Evolutionary conservation across 257 asterid species (phyloP), one percentile per base, ranked within the genome.

Genomic region (Orobanche coerulescens): DNA sequence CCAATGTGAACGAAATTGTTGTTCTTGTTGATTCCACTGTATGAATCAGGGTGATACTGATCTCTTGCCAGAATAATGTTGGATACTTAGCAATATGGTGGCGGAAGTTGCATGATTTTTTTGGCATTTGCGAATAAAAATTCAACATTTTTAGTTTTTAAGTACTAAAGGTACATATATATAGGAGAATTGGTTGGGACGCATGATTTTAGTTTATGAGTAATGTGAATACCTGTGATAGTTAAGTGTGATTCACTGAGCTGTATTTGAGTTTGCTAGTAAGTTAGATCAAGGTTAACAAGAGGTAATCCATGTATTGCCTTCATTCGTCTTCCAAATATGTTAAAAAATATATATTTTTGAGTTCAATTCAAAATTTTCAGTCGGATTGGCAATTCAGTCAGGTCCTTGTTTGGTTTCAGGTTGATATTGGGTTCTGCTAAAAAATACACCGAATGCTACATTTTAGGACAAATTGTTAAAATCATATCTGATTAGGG

Each of bases 1-100:
- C 49, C 52, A 30, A 11, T 14, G 22, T 44, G 48, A 15, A 31
- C 14, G 31, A 3, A 25, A 40, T 37, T 37, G 28, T 42, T 65
- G 19, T 22, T 34, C 7, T 63, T 61, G 43, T 36, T 34, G 18
- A 12, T 31, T 58, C 28, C 61, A 37, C 47, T 36, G 24, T 44
- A 55, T 20, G 34, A 44, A 50, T 46, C 26, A 58, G 14, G 30
- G 37, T 20, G 48, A 47, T 54, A 23, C 56, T 46, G 31, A 37
- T 60, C 46, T 19, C 50, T 48, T 65, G 42, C 58, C 50, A 53
- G 19, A 47, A 24, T 52, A 28, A 34, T 59, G 16, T 34, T 36
- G 37, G 49, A 59, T 68, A 51, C 26, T 40, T 18, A 13, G 19
- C 22, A 58, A 62, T 22, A 34, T 5, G 11, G 15, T 53, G 42